Evolutionary conservation across 371 early-diverging fungal species (phyloP), one percentile per base, ranked within the genome.

Genomic region (Blastocladiella emersonii): DNA sequence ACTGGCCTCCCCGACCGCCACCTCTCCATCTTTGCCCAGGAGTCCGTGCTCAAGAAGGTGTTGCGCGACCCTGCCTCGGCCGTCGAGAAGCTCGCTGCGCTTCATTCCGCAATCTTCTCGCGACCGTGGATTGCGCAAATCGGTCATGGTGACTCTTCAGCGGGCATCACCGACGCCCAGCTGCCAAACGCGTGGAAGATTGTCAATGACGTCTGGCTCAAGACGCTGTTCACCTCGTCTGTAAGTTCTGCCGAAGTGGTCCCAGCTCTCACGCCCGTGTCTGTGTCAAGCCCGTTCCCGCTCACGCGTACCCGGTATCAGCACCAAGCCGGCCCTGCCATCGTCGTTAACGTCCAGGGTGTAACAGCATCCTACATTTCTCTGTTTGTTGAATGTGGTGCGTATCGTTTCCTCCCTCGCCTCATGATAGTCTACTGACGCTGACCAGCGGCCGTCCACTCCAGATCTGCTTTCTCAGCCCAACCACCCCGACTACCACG

Each of bases 391-490:
- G 30, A 4, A 10, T 51, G 27, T 19, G 30, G 32, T 32, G 4
- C 23, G 53, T 32, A 17, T 41, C 2, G 19, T 15, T 13, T 8
- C 15, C 19, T 41, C 19, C 17, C 19, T 0, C 19, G 1, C 19
- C 41, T 8, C 2, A 17, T 6, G 0, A 17, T 21, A 15, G 41
- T 41, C 41, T 21, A 41, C 41, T 13, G n/a, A n/a, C 2, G 13
- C 41, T 41, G 41, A 41, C 41, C 6, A 15, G 13, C 19, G 19
- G 0, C 15, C 15, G 1, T 41, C 19, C 19, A 41, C 19, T 41
- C 19, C 76, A 56, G 77, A 78, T 61, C 66, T 78, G 21, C 51
- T 78, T 41, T 60, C 57, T n/a, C 63, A 76, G n/a, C 74, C 56
- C 23, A 64, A 63, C 13, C 66, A 69, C 62, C 65, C 69, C 45